Base-by-base conservation (phyloP, 2,329 filamentous ascomycete genomes). In the Graphilbum fragrans region DNA sequence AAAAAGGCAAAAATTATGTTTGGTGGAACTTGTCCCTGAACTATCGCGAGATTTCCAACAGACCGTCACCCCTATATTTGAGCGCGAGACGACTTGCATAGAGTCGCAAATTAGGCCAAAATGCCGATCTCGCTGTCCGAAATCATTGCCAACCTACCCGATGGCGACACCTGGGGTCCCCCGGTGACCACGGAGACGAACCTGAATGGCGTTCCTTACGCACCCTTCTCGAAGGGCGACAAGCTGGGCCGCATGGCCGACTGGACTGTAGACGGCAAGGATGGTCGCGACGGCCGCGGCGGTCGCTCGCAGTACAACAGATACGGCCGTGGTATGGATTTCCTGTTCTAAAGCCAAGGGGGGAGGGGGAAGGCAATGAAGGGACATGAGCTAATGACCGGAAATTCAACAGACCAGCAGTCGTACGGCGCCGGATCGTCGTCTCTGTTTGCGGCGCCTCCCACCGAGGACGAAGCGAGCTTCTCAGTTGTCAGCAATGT, bases 211-310 rank as follows among this genome's bases (percentile, higher is more conserved):
- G 86, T 96, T 38, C 92, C 92, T 32, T 98, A 95, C 63, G 92
- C 92, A 54, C 92, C 92, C 47, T 98, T 92, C 72, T 95, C 88
- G 52, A 98, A 98, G 67, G 87, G 86, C 60, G 92, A 98, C 71
- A 96, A 95, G 74, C 73, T 98, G 46, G 92, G 92, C 58, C 88
- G 92, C 62, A 96, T 98, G 88, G 92, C 92, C 47, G 92, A 98
- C 71, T 98, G 92, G 92, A 94, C 88, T 17, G 59, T 79, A 37
- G 92, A 95, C 59, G 80, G 84, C 61, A 95, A 95, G 67, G 86
- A 92, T 52, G 69, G 73, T 46, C 71, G 87, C 56, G 76, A 80
- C 53, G 67, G 71, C 38, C 72, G 78, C 46, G 82, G 83, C 52
- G 85, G 86, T 47, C 73, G 90, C 59, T 80, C 84, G 62, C 85